Conservation (phyloP, 306 rosid species). For the Acacia confusa region DNA sequence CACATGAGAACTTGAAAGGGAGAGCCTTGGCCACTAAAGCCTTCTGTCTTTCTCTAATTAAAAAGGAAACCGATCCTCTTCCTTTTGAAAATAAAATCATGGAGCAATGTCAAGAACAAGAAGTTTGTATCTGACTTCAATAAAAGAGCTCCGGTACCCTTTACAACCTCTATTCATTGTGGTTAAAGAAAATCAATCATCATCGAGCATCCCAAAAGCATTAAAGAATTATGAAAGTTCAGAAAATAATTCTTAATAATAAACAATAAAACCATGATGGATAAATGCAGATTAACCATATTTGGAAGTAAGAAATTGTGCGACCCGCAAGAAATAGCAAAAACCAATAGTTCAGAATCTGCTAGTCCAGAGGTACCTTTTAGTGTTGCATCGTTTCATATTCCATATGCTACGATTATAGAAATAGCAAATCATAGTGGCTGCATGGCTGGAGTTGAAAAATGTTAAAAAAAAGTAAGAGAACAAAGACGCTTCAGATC, state of each 20-base stretch:
- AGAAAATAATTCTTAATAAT: neutral
- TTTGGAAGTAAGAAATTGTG: slow-evolving; percentile 33
- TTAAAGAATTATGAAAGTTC: neutral
- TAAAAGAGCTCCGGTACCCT: slow-evolving; percentile 15
- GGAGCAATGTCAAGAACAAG: neutral
- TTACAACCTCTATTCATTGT: slow-evolving; percentile 52
- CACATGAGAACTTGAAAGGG: slow-evolving; percentile 40
- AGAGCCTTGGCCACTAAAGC: slow-evolving; percentile 28
- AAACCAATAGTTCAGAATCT: slow-evolving; percentile 40
- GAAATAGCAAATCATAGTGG: neutral
- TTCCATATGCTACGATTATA: neutral
- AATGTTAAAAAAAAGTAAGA: neutral
- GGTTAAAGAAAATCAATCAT: slow-evolving; percentile 79
- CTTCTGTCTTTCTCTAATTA: neutral
- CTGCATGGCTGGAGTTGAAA: neutral
- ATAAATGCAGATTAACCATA: neutral
- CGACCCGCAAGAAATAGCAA: slow-evolving; percentile 66
- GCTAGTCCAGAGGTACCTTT: slow-evolving; percentile 65
- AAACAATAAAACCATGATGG: neutral
- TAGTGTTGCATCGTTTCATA: neutral
- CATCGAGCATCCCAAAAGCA: slow-evolving; percentile 49
- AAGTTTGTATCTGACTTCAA: neutral
- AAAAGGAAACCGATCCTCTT: neutral
- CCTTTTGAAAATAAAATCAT: neutral
- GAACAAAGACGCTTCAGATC: neutral